Percentiles rank a stretch among this genome's conserved stretches.
Evolutionary conservation across 2,329 filamentous ascomycete genomes (phyloP).

Genomic region (Nemania sp.): DNA sequence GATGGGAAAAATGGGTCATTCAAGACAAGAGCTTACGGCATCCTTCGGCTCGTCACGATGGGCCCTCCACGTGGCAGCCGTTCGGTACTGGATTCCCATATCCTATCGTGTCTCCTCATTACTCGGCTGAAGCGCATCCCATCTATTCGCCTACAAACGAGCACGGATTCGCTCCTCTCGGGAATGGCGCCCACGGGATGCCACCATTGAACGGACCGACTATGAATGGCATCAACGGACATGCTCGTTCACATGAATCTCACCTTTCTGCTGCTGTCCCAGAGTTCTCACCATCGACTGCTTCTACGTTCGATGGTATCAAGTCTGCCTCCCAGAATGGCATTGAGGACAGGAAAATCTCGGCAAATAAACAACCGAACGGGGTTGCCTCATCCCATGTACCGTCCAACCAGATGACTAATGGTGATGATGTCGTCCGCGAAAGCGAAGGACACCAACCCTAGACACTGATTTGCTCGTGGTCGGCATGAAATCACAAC

Average conservation of each 20-base stretch:
- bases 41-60: constrained; percentile 73
- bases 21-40: constrained; percentile 73
- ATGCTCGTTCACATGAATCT: constrained; percentile 46
- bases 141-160: constrained; percentile 40
- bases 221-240: constrained; percentile 37
- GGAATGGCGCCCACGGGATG: constrained; percentile 39
- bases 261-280: constrained; percentile 66
- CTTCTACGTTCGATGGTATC: constrained; percentile 21
- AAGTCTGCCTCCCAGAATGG: constrained; percentile 13
- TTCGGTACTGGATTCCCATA: constrained; percentile 25
- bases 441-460: constrained; percentile 14
- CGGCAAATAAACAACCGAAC: constrained; percentile 13
- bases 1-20: constrained; percentile 77
- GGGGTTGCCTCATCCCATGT: constrained; percentile 9
- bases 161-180: constrained; percentile 39
- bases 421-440: constrained; percentile 9
- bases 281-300: constrained; percentile 57
- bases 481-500: neutral
- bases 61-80: constrained; percentile 51
- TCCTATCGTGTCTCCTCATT: constrained; percentile 34
- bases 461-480: neutral
- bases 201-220: constrained; percentile 26
- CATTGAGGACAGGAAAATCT: neutral
- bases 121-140: constrained; percentile 34
- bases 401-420: constrained; percentile 1